Conservation (phyloP, 306 rosid genomes). For the Mimosa bimucronata region DNA sequence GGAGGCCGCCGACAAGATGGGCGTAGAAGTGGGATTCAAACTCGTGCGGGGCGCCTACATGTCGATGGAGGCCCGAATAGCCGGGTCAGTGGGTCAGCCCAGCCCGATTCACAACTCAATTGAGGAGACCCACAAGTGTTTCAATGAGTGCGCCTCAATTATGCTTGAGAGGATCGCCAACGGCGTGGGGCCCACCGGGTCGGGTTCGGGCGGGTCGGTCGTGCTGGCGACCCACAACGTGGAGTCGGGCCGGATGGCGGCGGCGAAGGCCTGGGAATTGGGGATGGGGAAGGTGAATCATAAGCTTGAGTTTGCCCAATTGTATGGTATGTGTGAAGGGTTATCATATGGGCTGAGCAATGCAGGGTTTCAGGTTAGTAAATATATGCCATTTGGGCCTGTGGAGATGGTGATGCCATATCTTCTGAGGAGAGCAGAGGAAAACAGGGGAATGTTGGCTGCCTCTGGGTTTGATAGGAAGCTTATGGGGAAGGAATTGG, state of each 20-base stretch:
- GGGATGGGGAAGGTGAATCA: constrained; percentile 76
- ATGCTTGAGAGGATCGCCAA: constrained; percentile 70
- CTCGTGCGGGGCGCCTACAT: constrained; percentile 94
- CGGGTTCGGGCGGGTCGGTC: constrained; percentile 53
- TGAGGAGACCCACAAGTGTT: constrained; percentile 73
- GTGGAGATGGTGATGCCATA: constrained; percentile 82
- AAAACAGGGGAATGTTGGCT: constrained; percentile 81
- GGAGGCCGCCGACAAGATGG: constrained; percentile 64
- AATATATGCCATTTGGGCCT: constrained; percentile 94
- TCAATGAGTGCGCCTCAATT: constrained; percentile 64
- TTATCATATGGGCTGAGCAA: constrained; percentile 79
- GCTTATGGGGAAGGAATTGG: constrained; percentile 61
- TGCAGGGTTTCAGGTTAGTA: constrained; percentile 95
- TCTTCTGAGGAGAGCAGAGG: constrained; percentile 88
- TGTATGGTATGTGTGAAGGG: constrained; percentile 89
- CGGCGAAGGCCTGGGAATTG: constrained; percentile 68
- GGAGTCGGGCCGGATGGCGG: constrained; percentile 88
- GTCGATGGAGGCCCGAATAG: constrained; percentile 68
- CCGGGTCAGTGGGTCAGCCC: constrained; percentile 59
- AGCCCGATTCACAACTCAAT: constrained; percentile 82
- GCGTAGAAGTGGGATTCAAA: constrained; percentile 76
- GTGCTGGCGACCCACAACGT: constrained; percentile 89
- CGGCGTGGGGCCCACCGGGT: constrained; percentile 27
- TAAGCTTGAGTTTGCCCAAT: constrained; percentile 87
- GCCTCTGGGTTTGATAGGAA: constrained; percentile 71